Percentiles rank a stretch among this genome's conserved stretches.
phyloP scores from a whole-genome alignment of 805 yeast species.

The Metschnikowia peoriensis region DNA sequence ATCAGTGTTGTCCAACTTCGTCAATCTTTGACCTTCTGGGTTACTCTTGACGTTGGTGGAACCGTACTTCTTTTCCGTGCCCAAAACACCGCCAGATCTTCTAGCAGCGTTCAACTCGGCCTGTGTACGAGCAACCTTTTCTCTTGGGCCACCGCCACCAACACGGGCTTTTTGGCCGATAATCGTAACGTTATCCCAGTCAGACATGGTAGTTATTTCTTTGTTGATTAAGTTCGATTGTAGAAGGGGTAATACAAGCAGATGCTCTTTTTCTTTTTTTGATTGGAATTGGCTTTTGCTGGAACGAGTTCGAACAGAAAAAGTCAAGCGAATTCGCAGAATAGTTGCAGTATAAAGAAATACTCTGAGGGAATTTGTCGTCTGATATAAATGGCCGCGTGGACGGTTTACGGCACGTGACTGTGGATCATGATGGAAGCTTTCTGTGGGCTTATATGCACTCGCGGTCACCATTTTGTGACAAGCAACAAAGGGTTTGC shows the following conservation, averaged over 20 bases:
- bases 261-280: background rate
- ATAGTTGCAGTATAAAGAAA: background rate
- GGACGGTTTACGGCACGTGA: constrained; percentile 7
- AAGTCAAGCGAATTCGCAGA: background rate
- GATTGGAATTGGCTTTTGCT: background rate
- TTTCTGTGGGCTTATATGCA: background rate
- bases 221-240: background rate
- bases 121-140: constrained; percentile 73
- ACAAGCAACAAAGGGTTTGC: background rate
- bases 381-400: constrained; percentile 4
- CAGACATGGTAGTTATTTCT: constrained; percentile 40
- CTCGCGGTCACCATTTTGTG: background rate
- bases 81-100: constrained; percentile 83
- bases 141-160: constrained; percentile 87
- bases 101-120: constrained; percentile 89
- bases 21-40: constrained; percentile 91
- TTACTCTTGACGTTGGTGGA: constrained; percentile 56
- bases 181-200: constrained; percentile 90
- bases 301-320: background rate
- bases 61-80: constrained; percentile 92
- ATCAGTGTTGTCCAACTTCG: constrained; percentile 89
- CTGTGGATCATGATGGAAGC: constrained; percentile 10
- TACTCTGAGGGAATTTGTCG: background rate
- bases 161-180: constrained; percentile 88
- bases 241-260: background rate